Percentiles rank a stretch among this genome's conserved stretches.
Evolutionary conservation across 106 monocot species (phyloP).

Genomic region (Triglochin maritima): DNA sequence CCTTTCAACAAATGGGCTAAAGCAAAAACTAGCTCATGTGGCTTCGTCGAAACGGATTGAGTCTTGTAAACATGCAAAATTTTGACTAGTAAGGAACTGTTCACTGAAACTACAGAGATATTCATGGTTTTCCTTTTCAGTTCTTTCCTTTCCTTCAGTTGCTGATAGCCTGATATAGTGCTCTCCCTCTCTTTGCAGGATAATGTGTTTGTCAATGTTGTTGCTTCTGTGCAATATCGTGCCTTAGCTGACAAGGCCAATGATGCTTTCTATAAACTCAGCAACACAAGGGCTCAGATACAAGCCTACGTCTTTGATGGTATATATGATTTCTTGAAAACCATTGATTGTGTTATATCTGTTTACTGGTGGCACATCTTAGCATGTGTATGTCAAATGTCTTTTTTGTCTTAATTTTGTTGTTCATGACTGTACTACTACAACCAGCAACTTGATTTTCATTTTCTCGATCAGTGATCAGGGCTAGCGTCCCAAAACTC

Average conservation of each 20-base stretch:
- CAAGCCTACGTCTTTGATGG: slow-evolving; percentile 93
- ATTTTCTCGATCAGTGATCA: slow-evolving; percentile 42
- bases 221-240: slow-evolving; percentile 75
- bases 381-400: not conserved
- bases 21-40: too few species aligned
- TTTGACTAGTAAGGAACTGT: too few species aligned
- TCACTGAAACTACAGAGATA: too few species aligned
- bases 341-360: not conserved
- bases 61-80: too few species aligned
- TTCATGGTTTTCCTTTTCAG: too few species aligned
- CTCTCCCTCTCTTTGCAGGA: slow-evolving; percentile 28
- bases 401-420: not conserved
- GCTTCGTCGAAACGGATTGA: too few species aligned
- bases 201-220: slow-evolving; percentile 85
- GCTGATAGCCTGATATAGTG: too few species aligned
- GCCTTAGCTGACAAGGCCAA: slow-evolving; percentile 50
- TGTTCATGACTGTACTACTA: not conserved
- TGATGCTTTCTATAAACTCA: slow-evolving; percentile 77
- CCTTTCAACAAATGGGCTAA: too few species aligned
- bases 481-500: slow-evolving; percentile 80
- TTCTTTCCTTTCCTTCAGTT: too few species aligned
- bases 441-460: not conserved
- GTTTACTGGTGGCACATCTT: not conserved
- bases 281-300: slow-evolving; percentile 66
- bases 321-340: slow-evolving; percentile 11